Conservation (phyloP, 768 basidiomycete species). For the Hericium alpestre region DNA sequence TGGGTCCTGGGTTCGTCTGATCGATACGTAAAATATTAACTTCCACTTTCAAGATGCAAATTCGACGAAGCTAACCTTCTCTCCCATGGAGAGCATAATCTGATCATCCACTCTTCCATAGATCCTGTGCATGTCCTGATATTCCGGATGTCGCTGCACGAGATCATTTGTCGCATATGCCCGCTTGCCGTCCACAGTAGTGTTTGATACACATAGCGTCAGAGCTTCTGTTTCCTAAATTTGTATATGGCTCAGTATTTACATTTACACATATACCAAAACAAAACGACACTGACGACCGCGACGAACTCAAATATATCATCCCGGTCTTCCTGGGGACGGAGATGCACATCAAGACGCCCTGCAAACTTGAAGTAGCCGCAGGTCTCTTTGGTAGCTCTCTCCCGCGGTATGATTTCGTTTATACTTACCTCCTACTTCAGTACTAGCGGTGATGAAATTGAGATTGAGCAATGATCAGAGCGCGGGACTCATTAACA, state of each 20-base stretch:
- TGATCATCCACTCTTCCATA: background rate
- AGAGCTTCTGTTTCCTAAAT: background rate
- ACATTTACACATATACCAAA: too few relatives aligned
- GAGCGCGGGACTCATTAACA: background rate
- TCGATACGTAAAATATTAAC: background rate
- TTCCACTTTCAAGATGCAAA: background rate
- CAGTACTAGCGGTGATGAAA: constrained; percentile 6
- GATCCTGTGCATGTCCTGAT: background rate
- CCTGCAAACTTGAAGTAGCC: constrained; percentile 24
- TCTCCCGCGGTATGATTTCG: constrained; percentile 1
- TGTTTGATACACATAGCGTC: background rate
- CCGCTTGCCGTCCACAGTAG: background rate
- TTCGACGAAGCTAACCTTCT: background rate
- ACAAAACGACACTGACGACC: constrained; percentile 29
- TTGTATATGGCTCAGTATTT: background rate
- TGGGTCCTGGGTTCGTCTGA: background rate
- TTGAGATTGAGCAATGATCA: background rate
- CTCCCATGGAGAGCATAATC: background rate
- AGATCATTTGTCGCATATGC: background rate
- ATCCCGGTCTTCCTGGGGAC: constrained; percentile 22
- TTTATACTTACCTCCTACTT: constrained; percentile 9
- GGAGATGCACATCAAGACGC: constrained; percentile 18
- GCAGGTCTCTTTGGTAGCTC: constrained; percentile 19
- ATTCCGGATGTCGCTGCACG: background rate
- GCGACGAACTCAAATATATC: constrained; percentile 26